Evolutionary conservation across 2,329 filamentous ascomycete species (phyloP).

Genomic region (Pyrenophora teres): DNA sequence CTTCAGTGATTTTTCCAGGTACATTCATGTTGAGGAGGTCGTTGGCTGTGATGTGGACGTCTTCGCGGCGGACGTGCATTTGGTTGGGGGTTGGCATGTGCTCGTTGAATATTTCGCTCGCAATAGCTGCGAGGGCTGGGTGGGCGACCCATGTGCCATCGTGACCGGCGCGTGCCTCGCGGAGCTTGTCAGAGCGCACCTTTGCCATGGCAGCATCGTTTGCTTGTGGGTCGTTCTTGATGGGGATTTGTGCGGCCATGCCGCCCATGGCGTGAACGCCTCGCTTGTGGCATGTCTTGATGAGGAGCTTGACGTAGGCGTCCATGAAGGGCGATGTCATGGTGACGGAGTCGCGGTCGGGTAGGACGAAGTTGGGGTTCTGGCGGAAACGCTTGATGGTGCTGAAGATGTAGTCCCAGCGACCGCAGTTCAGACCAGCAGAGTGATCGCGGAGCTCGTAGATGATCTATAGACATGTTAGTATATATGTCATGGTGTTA

Average conservation of each 20-base stretch:
- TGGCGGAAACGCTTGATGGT: slow-evolving; percentile 99
- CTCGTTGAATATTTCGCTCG: slow-evolving; percentile 93
- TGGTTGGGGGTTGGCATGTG: slow-evolving; percentile 99
- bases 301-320: slow-evolving; percentile 92
- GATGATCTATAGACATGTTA: slow-evolving; percentile 69
- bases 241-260: slow-evolving; percentile 98
- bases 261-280: slow-evolving; percentile 99
- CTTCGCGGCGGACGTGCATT: slow-evolving; percentile 86
- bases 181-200: slow-evolving; percentile 92
- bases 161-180: slow-evolving; percentile 92
- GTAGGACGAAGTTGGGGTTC: slow-evolving; percentile 89
- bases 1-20: slow-evolving; percentile 87
- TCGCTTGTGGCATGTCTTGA: slow-evolving; percentile 96
- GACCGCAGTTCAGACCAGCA: slow-evolving; percentile 94
- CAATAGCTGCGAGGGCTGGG: slow-evolving; percentile 86
- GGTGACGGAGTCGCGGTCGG: slow-evolving; percentile 86
- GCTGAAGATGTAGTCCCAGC: slow-evolving; percentile 99
- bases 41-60: slow-evolving; percentile 82
- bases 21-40: slow-evolving; percentile 99
- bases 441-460: slow-evolving; percentile 98
- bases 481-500: neutral
- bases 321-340: slow-evolving; percentile 99
- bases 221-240: slow-evolving; percentile 89
- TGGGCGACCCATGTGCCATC: slow-evolving; percentile 98
- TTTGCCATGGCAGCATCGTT: slow-evolving; percentile 95